Evolutionary conservation across 75 land plant genomes (phyloP).

Genomic region (Picea sitchensis): DNA sequence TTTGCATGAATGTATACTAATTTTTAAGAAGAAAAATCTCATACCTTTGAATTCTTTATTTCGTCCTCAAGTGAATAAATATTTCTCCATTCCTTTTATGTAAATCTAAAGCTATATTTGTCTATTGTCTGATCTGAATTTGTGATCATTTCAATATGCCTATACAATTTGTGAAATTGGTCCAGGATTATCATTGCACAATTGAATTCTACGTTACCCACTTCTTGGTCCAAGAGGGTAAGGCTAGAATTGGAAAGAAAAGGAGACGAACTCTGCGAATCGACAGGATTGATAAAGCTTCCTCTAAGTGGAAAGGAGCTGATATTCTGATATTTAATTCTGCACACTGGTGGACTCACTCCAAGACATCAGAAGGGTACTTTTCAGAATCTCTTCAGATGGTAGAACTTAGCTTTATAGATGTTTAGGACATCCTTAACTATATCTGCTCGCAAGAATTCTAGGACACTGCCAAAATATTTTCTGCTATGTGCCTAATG

Average conservation of each 20-base stretch:
- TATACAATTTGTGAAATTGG: slow-evolving; percentile 2
- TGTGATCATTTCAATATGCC: background rate
- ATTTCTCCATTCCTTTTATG: background rate
- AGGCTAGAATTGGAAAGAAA: slow-evolving; percentile 52
- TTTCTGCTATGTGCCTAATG: background rate
- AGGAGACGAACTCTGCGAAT: slow-evolving; percentile 50
- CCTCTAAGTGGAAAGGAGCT: slow-evolving; percentile 74
- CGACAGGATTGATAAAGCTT: slow-evolving; percentile 60
- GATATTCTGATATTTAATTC: slow-evolving; percentile 78
- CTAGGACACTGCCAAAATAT: background rate
- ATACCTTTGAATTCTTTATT: slow-evolving; percentile 5
- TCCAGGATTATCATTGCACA: slow-evolving; percentile 72
- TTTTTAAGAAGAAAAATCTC: background rate
- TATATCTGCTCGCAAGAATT: background rate
- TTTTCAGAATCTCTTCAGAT: background rate
- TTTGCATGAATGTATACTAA: no score
- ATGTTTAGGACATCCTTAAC: background rate
- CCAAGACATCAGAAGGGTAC: slow-evolving; percentile 74
- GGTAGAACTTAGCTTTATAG: background rate
- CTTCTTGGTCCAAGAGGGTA: slow-evolving; percentile 73
- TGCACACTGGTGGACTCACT: slow-evolving; percentile 91
- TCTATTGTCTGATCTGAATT: slow-evolving; percentile 2
- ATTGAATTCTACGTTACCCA: slow-evolving; percentile 78
- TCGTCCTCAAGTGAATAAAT: background rate
- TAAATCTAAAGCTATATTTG: background rate